phyloP scores from a whole-genome alignment of 75 land plant species.

The Cunninghamia lanceolata region DNA sequence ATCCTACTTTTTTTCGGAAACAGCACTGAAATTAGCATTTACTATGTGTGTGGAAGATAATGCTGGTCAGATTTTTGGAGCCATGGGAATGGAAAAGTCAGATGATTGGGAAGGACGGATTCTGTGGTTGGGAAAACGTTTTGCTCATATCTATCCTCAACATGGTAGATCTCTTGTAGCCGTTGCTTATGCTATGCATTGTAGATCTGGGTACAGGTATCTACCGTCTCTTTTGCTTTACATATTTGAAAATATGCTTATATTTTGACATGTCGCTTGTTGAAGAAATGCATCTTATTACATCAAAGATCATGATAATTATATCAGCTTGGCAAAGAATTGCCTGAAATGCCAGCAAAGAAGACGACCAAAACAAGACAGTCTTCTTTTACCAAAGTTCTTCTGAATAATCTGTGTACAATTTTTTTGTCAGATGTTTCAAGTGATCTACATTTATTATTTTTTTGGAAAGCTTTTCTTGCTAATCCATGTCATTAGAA shows the following conservation, averaged over 20 bases:
- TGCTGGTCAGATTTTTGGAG: constrained; percentile 18
- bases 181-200: constrained; percentile 20
- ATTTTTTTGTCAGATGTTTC: too few relatives aligned
- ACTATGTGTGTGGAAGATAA: constrained; percentile 31
- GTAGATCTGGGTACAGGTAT: constrained; percentile 19
- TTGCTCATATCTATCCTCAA: constrained; percentile 31
- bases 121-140: constrained; percentile 22
- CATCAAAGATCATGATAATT: neutral
- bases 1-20: constrained; percentile 12
- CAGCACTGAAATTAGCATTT: constrained; percentile 20
- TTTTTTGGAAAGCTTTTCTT: neutral
- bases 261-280: neutral
- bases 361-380: neutral
- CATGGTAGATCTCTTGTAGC: constrained; percentile 14
- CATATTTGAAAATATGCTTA: neutral
- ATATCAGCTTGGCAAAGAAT: neutral
- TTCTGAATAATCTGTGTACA: too few relatives aligned
- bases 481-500: neutral
- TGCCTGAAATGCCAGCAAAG: neutral
- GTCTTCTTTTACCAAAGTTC: too few relatives aligned
- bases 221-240: neutral
- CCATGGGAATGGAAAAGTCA: constrained; percentile 13
- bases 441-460: neutral
- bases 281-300: neutral
- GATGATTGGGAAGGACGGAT: constrained; percentile 8